Evolutionary conservation across 805 yeast genomes (phyloP), one percentile per base, ranked within the genome.

Genomic region (Cyberlindnera galapagoensis): DNA sequence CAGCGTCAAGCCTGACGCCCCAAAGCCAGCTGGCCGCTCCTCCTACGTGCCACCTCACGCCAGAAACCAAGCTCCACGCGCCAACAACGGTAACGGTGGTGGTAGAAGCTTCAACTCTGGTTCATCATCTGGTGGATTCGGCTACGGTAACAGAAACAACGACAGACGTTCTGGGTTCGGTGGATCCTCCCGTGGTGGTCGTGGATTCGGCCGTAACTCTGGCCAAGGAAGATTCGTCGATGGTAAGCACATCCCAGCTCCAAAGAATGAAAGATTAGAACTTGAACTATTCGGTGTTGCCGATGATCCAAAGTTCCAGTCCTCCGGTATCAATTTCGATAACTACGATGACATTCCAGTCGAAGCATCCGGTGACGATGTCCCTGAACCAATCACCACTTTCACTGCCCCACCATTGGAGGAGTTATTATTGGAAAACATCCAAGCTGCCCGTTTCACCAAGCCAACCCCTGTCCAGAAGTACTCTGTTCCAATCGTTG

Each of bases 301-400:
- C 20, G 65, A 63, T 25, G 71, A 68, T 42, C 71, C 86, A 49
- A 53, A 57, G 24, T 76, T 79, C 67, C 96, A 84, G 69, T 78
- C 94, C 33, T 82, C 95, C 23, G 99, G 99, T 72, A 92, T 92
- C 65, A 92, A 92, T 69, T 92, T 92, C 56, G 99, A 94, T 63
- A 87, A 85, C 70, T 92, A 92, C 63, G 99, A 92, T 60, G 97
- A 94, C 39, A 92, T 92, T 44, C 98, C 98, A 40, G 97, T 92
- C 43, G 97, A 92, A 65, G 99, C 97, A 30, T 65, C 94, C 30
- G 99, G 99, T 65, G 81, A 80, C 24, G 76, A 81, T 40, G 95
- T 86, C 35, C 98, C 98, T 41, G 97, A 88, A 57, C 87, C 97
- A 44, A 83, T 92, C 50, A 64, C 80, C 42, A 67, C 81, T 34